phyloP scores from a whole-genome alignment of 768 basidiomycete genomes.

The Omphalotus guepiniiformis region DNA sequence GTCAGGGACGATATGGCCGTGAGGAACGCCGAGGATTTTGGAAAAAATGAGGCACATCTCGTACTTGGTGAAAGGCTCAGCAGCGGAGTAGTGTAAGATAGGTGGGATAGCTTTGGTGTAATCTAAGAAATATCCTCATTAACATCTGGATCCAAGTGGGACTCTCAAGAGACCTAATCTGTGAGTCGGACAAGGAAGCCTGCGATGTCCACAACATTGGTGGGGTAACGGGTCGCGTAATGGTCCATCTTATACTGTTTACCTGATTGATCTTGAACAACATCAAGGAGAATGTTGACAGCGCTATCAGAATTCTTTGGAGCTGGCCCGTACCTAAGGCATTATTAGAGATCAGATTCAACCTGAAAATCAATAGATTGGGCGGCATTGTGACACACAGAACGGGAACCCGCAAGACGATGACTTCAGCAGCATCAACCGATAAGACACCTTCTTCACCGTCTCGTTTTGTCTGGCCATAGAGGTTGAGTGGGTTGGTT shows the following conservation, averaged over 20 bases:
- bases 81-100: slow-evolving; percentile 82
- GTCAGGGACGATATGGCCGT: slow-evolving; percentile 73
- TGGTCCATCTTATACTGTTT: slow-evolving; percentile 96
- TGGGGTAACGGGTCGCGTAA: slow-evolving; percentile 89
- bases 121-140: too few relatives aligned
- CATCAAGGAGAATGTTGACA: slow-evolving; percentile 82
- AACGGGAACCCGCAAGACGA: slow-evolving; percentile 87
- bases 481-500: slow-evolving; percentile 85
- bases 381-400: slow-evolving; percentile 57
- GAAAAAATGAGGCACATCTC: slow-evolving; percentile 84
- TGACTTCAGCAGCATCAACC: slow-evolving; percentile 49
- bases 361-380: too few relatives aligned
- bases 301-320: slow-evolving; percentile 85
- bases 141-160: too few relatives aligned
- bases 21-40: slow-evolving; percentile 62
- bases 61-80: slow-evolving; percentile 87
- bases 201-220: slow-evolving; percentile 85
- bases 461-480: slow-evolving; percentile 82
- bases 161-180: slow-evolving; percentile 41
- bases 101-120: slow-evolving; percentile 49
- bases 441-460: slow-evolving; percentile 79
- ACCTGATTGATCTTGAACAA: slow-evolving; percentile 82
- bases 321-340: slow-evolving; percentile 76
- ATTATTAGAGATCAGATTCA: slow-evolving; percentile 2
- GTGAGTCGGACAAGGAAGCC: slow-evolving; percentile 75